A percentile compares a stretch with the other conserved stretches of the same genome.
Evolutionary conservation across 176 grass and related monocot genomes (phyloP).

Genomic region (Eleusine coracana): DNA sequence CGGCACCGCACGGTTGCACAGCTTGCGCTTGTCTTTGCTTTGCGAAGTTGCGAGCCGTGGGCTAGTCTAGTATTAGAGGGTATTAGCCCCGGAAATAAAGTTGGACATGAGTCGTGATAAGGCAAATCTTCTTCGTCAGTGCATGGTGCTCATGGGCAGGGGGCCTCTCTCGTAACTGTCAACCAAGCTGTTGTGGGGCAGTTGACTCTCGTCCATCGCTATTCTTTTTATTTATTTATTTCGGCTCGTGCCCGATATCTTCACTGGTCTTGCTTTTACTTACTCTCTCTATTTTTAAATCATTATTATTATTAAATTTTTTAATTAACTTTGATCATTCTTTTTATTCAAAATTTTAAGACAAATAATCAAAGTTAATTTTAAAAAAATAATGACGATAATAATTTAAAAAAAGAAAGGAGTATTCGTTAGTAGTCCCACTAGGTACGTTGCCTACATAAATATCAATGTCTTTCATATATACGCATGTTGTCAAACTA

Average conservation of each 20-base stretch:
- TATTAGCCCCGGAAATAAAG: slow-evolving; percentile 10
- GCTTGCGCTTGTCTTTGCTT: neutral
- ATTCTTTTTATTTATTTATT: neutral
- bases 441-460: no score
- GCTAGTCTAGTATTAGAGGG: neutral
- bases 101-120: slow-evolving; percentile 33
- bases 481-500: no score
- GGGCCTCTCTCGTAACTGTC: slow-evolving; percentile 13
- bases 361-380: no score
- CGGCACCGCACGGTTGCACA: slow-evolving; percentile 23
- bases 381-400: no score
- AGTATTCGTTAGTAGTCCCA: no score
- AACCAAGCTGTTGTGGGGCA: slow-evolving; percentile 39
- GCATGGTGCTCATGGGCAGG: slow-evolving; percentile 14
- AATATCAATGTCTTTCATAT: no score
- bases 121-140: slow-evolving; percentile 5
- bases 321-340: no score
- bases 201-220: slow-evolving; percentile 12
- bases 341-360: no score
- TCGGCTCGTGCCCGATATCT: neutral
- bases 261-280: neutral
- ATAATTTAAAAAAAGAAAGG: no score
- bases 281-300: no score
- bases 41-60: neutral
- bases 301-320: no score